Conservation (phyloP, 257 asterid species). For the Gentiana straminea region DNA sequence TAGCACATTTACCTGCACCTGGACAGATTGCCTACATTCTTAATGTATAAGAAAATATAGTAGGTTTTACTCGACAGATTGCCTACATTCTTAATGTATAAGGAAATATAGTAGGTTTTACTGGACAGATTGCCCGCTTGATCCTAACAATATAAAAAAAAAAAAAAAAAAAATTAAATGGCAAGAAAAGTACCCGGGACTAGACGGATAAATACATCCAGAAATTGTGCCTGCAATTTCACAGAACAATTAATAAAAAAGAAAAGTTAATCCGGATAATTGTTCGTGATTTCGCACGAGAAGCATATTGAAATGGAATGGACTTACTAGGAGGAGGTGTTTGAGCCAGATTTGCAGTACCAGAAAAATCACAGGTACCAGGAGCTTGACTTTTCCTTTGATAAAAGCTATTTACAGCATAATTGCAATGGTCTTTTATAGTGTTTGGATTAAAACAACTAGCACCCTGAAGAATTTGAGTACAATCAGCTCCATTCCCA, state of each 20-base stretch:
- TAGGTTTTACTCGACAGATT: too few relatives aligned
- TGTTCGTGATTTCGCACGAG: background rate
- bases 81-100: background rate
- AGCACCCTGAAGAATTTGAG: slow-evolving; percentile 48
- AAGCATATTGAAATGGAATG: background rate
- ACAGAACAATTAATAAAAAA: background rate
- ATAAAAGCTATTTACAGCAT: slow-evolving; percentile 81
- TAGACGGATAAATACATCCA: slow-evolving; percentile 52
- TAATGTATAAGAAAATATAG: too few relatives aligned
- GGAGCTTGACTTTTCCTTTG: slow-evolving; percentile 37
- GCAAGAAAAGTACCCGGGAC: slow-evolving; percentile 44
- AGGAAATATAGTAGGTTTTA: background rate
- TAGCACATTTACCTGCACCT: too few relatives aligned
- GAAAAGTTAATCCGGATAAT: background rate
- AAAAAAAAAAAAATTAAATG: background rate
- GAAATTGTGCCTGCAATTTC: slow-evolving; percentile 29
- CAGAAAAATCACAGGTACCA: slow-evolving; percentile 63
- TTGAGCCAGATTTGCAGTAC: slow-evolving; percentile 36
- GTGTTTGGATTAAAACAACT: slow-evolving; percentile 73
- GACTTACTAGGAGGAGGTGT: slow-evolving; percentile 39
- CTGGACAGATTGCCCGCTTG: too few relatives aligned
- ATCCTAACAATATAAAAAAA: background rate
- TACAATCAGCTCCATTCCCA: slow-evolving; percentile 76
- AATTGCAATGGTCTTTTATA: slow-evolving; percentile 66
- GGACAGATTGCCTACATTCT: too few relatives aligned